Evolutionary conservation across 176 grass and related monocot genomes (phyloP), one percentile per base, ranked within the genome.

Genomic region (Themeda triandra): DNA sequence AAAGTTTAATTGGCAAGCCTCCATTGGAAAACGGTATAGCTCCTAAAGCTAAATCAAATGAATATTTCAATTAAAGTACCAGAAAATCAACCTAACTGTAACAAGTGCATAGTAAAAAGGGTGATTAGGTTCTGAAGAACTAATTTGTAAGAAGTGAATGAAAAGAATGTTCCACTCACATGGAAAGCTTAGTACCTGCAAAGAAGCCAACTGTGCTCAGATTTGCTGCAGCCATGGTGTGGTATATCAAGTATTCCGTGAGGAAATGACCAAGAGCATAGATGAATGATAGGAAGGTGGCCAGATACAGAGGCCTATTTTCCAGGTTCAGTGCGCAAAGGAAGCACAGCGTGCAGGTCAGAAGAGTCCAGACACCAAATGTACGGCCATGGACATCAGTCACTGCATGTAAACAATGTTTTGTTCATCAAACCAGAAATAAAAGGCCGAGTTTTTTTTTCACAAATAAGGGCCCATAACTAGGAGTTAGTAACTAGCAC

Each of bases 241-340:
- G 76, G 35, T 98, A 95, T 73, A 98, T 82, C 72, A 93, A 88
- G 81, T 93, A 93, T 48, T 98, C 96, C 0, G 87, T 98, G 63
- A 98, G 83, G 81, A 98, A 98, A 88, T 93, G 91, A 23, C 96
- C 91, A 17, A 95, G 85, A 65, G 93, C 91, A 37, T 92, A 95
- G 42, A 98, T 75, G 80, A 95, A 98, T 13, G 91, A 98, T 13
- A 98, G 49, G 60, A 98, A 93, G 39, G 96, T 98, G 24, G 87
- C 89, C 60, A 80, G 11, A 68, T 98, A 98, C 2, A 98, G 63
- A 80, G 96, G 91, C 81, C 37, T 95, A 45, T 90, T 95, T 71
- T 92, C 89, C 6, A 98, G 83, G 80, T 98, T 98, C 67, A 95
- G 79, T 8, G 96, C 96, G 12, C 96, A 98, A 14, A 98, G 85